These are phyloP conservation scores for Kalmanozyma brasiliensis DNA, from an alignment of 1,284 basidiomycete species.

Conservation along the genomic window DNA sequence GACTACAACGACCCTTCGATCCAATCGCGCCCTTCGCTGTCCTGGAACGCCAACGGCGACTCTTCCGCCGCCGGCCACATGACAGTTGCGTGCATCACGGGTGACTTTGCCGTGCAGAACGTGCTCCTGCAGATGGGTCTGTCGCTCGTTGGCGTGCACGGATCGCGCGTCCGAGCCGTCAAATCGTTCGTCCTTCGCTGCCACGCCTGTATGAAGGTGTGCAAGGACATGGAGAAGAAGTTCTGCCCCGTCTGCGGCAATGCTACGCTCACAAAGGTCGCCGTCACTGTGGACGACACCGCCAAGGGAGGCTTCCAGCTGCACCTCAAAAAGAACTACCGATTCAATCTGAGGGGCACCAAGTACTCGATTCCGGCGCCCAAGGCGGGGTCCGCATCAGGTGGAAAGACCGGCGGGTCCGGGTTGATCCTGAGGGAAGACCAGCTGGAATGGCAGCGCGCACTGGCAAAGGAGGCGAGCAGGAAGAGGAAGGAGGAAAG, in stretches of 20 bases:
- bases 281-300: constrained; percentile 74
- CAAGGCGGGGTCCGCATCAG: constrained; percentile 75
- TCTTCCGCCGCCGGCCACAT: constrained; percentile 72
- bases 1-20: constrained; percentile 66
- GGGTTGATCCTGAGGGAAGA: constrained; percentile 64
- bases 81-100: constrained; percentile 76
- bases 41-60: constrained; percentile 37
- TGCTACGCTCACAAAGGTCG: constrained; percentile 87
- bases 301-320: constrained; percentile 55
- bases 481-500: constrained; percentile 60
- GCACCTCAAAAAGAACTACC: constrained; percentile 73
- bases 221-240: constrained; percentile 92
- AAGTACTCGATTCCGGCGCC: constrained; percentile 92
- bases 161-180: constrained; percentile 87
- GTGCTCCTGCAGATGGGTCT: constrained; percentile 95
- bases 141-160: constrained; percentile 88
- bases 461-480: constrained; percentile 52
- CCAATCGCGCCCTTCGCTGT: constrained; percentile 37
- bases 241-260: constrained; percentile 99
- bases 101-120: constrained; percentile 99
- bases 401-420: constrained; percentile 51
- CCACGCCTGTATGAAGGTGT: constrained; percentile 98
- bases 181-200: constrained; percentile 97
- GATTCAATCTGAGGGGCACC: constrained; percentile 90
- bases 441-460: constrained; percentile 66